Evolutionary conservation across 805 yeast species (phyloP).

Genomic region (Yamadazyma philogaea): DNA sequence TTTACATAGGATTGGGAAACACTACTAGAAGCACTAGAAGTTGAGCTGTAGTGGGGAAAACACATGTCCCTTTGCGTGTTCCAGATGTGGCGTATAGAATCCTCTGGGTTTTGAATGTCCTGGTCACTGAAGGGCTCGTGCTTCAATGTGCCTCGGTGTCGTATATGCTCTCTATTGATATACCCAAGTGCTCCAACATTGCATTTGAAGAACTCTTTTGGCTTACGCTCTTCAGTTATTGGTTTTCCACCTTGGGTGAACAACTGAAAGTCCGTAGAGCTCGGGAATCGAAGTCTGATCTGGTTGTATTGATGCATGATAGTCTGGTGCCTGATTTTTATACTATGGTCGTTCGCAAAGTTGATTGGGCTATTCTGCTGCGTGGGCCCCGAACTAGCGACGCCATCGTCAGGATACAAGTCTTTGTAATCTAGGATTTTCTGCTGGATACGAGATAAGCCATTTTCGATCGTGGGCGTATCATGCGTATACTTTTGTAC

Average conservation of each 20-base stretch:
- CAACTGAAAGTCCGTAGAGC: slow-evolving; percentile 6
- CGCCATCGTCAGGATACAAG: slow-evolving; percentile 16
- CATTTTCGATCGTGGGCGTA: slow-evolving; percentile 1
- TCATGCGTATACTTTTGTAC: slow-evolving; percentile 19
- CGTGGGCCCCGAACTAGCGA: slow-evolving; percentile 9
- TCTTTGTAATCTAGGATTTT: slow-evolving; percentile 34
- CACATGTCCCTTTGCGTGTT: background rate
- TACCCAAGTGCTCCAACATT: slow-evolving; percentile 28
- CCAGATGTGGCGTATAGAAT: background rate
- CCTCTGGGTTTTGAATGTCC: background rate
- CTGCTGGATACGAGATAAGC: slow-evolving; percentile 30
- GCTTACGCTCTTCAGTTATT: background rate
- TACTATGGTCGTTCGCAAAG: slow-evolving; percentile 16
- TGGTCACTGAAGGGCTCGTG: background rate
- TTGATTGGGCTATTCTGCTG: slow-evolving; percentile 4
- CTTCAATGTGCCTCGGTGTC: background rate
- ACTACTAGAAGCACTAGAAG: too few relatives aligned
- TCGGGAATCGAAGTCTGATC: slow-evolving; percentile 29
- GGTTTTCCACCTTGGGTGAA: slow-evolving; percentile 7
- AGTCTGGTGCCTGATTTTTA: slow-evolving; percentile 37
- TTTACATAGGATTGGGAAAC: background rate
- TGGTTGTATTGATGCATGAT: slow-evolving; percentile 35
- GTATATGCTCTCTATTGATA: slow-evolving; percentile 17
- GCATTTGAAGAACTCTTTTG: slow-evolving; percentile 9
- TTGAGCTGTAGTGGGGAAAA: background rate